Conservation (phyloP, 2,329 filamentous ascomycete species). For the Torrubiellomyces zombiae region DNA sequence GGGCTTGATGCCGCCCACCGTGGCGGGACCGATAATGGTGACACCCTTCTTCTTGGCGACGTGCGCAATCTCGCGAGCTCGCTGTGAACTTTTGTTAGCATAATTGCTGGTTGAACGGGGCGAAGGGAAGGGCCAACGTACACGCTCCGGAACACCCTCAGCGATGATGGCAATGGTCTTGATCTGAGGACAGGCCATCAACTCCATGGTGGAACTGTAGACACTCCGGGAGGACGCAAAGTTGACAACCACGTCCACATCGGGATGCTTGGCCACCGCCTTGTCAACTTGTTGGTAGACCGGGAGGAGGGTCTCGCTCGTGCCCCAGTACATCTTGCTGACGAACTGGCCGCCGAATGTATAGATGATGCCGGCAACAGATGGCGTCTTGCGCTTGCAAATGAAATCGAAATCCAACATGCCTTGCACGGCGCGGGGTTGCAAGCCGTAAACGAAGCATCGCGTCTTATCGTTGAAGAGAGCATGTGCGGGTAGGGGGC, state of each 20-base stretch:
- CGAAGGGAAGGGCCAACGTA: conserved; percentile 29
- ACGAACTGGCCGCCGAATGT: conserved; percentile 99
- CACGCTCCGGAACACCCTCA: conserved; percentile 94
- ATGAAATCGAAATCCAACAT: conserved; percentile 99
- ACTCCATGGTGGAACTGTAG: conserved; percentile 95
- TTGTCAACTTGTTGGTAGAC: conserved; percentile 92
- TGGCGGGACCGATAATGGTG: conserved; percentile 96
- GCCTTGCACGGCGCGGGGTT: conserved; percentile 81
- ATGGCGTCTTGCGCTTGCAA: conserved; percentile 94
- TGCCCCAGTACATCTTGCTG: conserved; percentile 99
- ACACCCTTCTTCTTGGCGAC: conserved; percentile 96
- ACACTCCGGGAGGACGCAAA: conserved; percentile 98
- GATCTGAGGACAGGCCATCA: conserved; percentile 94
- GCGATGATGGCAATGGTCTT: conserved; percentile 99
- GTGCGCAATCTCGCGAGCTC: conserved; percentile 94
- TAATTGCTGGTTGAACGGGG: background rate
- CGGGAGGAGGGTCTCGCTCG: conserved; percentile 93
- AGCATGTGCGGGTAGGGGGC: conserved; percentile 71
- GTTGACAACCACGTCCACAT: conserved; percentile 97
- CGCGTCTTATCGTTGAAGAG: conserved; percentile 99
- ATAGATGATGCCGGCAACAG: conserved; percentile 98
- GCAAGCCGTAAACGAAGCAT: conserved; percentile 99
- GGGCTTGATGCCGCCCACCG: conserved; percentile 97
- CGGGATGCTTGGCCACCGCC: conserved; percentile 88
- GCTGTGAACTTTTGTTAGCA: conserved; percentile 29